phyloP scores from a whole-genome alignment of 495 filamentous ascomycete species.

The Glutinoglossum americanum region DNA sequence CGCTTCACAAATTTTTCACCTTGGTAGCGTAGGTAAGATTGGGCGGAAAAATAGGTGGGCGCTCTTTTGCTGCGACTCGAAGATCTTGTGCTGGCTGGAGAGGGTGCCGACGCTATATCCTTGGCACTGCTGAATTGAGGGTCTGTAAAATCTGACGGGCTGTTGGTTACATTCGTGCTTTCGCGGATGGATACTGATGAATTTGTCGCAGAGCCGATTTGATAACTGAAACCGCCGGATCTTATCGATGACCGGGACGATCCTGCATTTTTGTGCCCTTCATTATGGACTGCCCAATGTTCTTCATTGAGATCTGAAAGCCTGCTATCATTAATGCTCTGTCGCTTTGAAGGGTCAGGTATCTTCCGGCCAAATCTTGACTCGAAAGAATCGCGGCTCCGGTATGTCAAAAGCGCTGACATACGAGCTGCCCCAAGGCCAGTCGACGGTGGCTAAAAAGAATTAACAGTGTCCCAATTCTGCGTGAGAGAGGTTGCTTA shows the following conservation, averaged over 20 bases:
- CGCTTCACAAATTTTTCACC: slow-evolving; percentile 89
- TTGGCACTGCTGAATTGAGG: slow-evolving; percentile 59
- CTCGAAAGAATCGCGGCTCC: slow-evolving; percentile 91
- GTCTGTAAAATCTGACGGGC: slow-evolving; percentile 26
- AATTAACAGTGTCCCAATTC: slow-evolving; percentile 4
- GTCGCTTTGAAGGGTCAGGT: slow-evolving; percentile 58
- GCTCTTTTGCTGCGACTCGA: slow-evolving; percentile 24
- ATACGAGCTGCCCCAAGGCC: slow-evolving; percentile 90
- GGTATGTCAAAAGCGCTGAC: slow-evolving; percentile 87
- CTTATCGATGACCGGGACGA: slow-evolving; percentile 17
- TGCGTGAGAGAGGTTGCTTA: slow-evolving; percentile 2
- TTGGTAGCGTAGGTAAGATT: slow-evolving; percentile 96
- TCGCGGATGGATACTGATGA: background rate
- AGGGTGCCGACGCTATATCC: slow-evolving; percentile 6
- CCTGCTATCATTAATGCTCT: slow-evolving; percentile 48
- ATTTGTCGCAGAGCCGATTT: background rate
- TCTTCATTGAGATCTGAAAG: slow-evolving; percentile 50
- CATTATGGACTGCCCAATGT: slow-evolving; percentile 89
- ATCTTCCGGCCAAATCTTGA: slow-evolving; percentile 83
- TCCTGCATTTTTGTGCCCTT: slow-evolving; percentile 51
- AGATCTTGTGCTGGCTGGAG: slow-evolving; percentile 9
- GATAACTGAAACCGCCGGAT: background rate
- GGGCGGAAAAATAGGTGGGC: slow-evolving; percentile 86
- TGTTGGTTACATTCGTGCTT: background rate
- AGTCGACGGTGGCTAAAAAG: slow-evolving; percentile 48